Evolutionary conservation across 805 yeast genomes (phyloP).

Genomic region (Saturnispora gosingensis): DNA sequence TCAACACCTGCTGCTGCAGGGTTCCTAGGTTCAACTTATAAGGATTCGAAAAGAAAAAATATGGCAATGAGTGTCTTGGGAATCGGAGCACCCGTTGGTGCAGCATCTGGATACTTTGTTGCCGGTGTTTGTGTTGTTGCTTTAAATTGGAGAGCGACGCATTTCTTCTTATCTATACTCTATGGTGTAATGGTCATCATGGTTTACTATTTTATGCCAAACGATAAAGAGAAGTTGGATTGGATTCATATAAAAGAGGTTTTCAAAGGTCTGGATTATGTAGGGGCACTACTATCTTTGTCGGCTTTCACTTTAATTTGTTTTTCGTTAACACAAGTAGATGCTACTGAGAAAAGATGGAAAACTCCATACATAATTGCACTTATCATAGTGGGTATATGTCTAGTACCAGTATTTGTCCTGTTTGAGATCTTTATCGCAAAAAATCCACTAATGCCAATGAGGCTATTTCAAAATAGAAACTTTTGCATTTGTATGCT

Average conservation of each 20-base stretch:
- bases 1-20: conserved; percentile 42
- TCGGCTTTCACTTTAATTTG: conserved; percentile 34
- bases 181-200: conserved; percentile 21
- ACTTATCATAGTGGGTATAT: conserved; percentile 31
- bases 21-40: conserved; percentile 33
- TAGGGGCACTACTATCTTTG: conserved; percentile 35
- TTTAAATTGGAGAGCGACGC: conserved; percentile 34
- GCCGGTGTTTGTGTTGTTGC: conserved; percentile 36
- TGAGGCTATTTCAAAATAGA: conserved; percentile 31
- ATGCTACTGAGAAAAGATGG: conserved; percentile 35
- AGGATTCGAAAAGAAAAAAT: conserved; percentile 33
- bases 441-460: conserved; percentile 38
- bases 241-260: conserved; percentile 19
- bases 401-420: conserved; percentile 27
- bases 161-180: conserved; percentile 33
- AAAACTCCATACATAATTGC: conserved; percentile 38
- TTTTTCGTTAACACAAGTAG: conserved; percentile 37
- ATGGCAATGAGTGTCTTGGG: conserved; percentile 34
- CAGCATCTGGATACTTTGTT: conserved; percentile 32
- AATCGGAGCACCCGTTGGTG: conserved; percentile 42
- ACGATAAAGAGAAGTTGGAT: conserved; percentile 23
- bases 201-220: conserved; percentile 28
- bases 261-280: conserved; percentile 29
- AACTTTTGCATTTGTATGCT: conserved; percentile 34
- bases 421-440: conserved; percentile 34